Base-by-base conservation (phyloP, 148 eudicot species). In the Fagopyrum esculentum region DNA sequence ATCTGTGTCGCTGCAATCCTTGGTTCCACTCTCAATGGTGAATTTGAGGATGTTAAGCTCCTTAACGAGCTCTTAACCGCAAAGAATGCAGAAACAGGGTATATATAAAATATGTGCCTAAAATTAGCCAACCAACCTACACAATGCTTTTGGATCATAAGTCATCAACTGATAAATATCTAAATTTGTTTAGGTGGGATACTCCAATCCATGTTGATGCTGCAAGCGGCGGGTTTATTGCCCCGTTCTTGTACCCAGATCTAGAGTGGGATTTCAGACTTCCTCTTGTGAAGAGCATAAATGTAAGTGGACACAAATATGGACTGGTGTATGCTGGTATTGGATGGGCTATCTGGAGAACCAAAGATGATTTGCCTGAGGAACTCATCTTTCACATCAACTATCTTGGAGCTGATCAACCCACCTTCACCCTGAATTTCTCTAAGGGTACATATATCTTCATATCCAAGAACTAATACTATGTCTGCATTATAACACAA, bases 131-230 rank as follows among this genome's bases (percentile, higher is more conserved):
- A 1, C 52, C 11, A 8, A 49, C 11, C 9, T 49, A 49, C 52
- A 49, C 9, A 49, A 49, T 7, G 52, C 12, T 9, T 49, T 35
- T 35, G 40, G 0, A 35, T 35, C 3, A 49, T 49, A 49, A 9
- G 12, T 49, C 52, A 3, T 12, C 12, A 49, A 49, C 6, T 49
- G 52, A 49, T 12, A 49, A 6, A 48, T 7, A 49, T 35, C 52
- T 8, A 2, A 8, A 49, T 49, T 16, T 9, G 22, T 70, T 69
- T 45, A 90, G 94, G 73, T 90, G 95, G 95, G 89, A 86, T 68
- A 90, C 95, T 4, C 95, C 95, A 44, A 90, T 90, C 71, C 95
- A 90, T 74, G 95, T 90, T 73, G 95, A 90, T 64, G 95, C 95
- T 6, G 95, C 95, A 7, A 90, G 95, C 72, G 95, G 95, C 16